Evolutionary conservation across 108 stramenopile genomes (phyloP), one percentile per base, ranked within the genome.

Genomic region (Pinguiococcus pyrenoidosus): DNA sequence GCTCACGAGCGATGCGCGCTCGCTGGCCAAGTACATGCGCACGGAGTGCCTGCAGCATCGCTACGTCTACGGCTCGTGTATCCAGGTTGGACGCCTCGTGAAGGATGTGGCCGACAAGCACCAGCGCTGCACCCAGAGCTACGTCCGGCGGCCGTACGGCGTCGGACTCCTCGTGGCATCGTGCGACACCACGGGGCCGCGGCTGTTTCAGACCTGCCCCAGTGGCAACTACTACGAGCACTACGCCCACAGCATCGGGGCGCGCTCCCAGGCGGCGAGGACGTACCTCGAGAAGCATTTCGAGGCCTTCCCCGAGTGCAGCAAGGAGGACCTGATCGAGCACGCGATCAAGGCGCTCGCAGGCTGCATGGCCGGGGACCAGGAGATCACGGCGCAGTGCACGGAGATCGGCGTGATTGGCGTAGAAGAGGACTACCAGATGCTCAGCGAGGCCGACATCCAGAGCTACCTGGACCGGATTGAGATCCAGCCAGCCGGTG

Each of bases 141-240:
- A 95, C 61, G 93, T 95, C 7, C 59, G 93, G 26, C 67, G 96
- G 28, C 96, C 96, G 33, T 99, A 94, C 64, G 96, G 96, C 6
- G 96, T 96, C 20, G 96, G 96, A 21, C 65, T 99, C 52, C 71
- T 99, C 39, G 77, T 99, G 21, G 59, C 53, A 20, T 52, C 59
- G 10, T 40, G 46, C 32, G 61, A 83, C 51, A 52, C 66, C 14
- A 84, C 81, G 35, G 84, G 80, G 5, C 87, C 93, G 8, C 93
- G 89, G 59, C 72, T 96, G 18, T 92, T 82, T 56, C 85, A 95
- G 74, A 96, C 96, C 1, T 88, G 87, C 70, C 96, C 96, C 25
- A 74, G 77, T 34, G 96, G 96, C 26, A 92, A 94, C 62, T 65
- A 89, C 55, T 92, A 83, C 63, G 96, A 99, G 65, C 92, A 84